phyloP scores from a whole-genome alignment of 2,329 filamentous ascomycete species.

The Tympanopsis confertula region DNA sequence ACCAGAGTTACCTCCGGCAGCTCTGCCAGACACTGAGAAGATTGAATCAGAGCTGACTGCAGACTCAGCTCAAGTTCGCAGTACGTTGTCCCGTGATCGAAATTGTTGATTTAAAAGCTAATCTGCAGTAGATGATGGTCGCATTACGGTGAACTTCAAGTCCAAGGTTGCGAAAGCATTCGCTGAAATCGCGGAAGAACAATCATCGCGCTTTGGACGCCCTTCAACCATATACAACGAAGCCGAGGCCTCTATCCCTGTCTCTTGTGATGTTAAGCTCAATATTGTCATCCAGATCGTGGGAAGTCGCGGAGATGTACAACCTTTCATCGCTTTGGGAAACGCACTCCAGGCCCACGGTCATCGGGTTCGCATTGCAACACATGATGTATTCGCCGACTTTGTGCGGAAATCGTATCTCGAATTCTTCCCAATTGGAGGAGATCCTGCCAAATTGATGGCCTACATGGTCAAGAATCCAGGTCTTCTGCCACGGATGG shows the following conservation, averaged over 20 bases:
- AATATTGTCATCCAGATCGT: conserved; percentile 46
- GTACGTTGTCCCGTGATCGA: not conserved
- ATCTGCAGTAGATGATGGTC: not conserved
- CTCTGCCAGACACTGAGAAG: too few relatives aligned
- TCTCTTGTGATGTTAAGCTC: conserved; percentile 9
- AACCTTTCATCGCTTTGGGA: conserved; percentile 46
- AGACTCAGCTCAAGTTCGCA: not conserved
- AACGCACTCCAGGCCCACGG: conserved; percentile 33
- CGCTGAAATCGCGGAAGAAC: not conserved
- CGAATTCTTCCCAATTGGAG: conserved; percentile 46
- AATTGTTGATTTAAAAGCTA: not conserved
- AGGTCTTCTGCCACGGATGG: conserved; percentile 20
- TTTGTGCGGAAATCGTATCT: conserved; percentile 39
- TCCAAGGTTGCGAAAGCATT: not conserved
- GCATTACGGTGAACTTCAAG: not conserved
- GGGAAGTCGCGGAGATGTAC: conserved; percentile 38
- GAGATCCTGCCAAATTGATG: conserved; percentile 37
- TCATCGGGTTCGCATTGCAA: conserved; percentile 44
- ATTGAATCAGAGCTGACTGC: too few relatives aligned
- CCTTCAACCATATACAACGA: not conserved
- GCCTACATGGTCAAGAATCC: conserved; percentile 29
- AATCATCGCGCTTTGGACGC: not conserved
- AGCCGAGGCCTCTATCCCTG: not conserved
- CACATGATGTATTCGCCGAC: conserved; percentile 38
- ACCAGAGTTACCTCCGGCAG: too few relatives aligned